A percentile compares a stretch with the other conserved stretches of the same genome.
Conservation (phyloP, 2,329 filamentous ascomycete species). For the Alternaria hordeiaustralica region DNA sequence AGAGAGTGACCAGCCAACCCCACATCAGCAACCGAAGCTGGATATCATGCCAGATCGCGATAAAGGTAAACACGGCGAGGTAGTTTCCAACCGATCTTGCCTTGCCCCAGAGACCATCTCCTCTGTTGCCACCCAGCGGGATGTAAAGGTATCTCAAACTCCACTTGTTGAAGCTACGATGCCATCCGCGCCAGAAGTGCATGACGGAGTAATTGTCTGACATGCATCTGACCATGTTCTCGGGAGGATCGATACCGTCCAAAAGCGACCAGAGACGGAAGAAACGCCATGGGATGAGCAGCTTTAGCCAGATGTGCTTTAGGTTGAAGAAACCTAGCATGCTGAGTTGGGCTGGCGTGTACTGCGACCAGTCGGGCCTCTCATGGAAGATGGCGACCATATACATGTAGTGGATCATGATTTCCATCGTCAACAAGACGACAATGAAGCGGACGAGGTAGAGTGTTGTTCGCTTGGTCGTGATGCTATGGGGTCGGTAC, state of each 20-base stretch:
- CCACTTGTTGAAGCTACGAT: constrained; percentile 94
- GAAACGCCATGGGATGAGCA: constrained; percentile 96
- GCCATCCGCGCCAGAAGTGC: constrained; percentile 96
- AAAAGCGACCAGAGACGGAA: constrained; percentile 95
- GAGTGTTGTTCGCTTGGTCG: constrained; percentile 71
- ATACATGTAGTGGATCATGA: constrained; percentile 86
- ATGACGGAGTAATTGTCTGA: constrained; percentile 91
- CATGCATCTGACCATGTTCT: constrained; percentile 98
- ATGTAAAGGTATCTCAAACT: constrained; percentile 92
- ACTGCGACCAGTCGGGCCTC: constrained; percentile 78
- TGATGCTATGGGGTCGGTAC: constrained; percentile 75
- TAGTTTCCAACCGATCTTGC: constrained; percentile 74
- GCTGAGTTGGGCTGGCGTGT: constrained; percentile 85
- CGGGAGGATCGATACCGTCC: constrained; percentile 91
- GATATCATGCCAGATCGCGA: constrained; percentile 98
- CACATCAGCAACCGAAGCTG: constrained; percentile 88
- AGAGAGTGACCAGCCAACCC: constrained; percentile 95
- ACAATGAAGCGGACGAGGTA: constrained; percentile 85
- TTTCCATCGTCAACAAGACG: constrained; percentile 84
- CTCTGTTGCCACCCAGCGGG: constrained; percentile 76
- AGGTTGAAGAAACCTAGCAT: constrained; percentile 96
- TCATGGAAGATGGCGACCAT: constrained; percentile 89
- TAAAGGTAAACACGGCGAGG: constrained; percentile 89
- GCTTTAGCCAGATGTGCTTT: constrained; percentile 96
- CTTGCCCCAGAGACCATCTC: constrained; percentile 49